These are phyloP conservation scores for Cystobasidium ongulense DNA, from an alignment of 768 basidiomycete species.

Conservation along the genomic window DNA sequence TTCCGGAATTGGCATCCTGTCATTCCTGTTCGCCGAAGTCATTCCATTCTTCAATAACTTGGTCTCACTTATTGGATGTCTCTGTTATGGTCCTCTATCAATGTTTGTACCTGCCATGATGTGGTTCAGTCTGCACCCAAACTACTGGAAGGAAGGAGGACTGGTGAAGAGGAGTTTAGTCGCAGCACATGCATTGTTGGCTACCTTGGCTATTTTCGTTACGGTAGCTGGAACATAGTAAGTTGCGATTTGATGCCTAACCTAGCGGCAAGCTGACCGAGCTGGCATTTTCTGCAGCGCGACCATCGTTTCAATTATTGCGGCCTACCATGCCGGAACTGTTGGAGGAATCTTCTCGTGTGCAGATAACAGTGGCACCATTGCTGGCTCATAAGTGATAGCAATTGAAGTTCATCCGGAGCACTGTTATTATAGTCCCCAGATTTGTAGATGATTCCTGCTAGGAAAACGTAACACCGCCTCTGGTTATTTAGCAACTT, in stretches of 20 bases:
- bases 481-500: too few relatives aligned
- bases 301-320: too few relatives aligned
- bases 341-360: too few relatives aligned
- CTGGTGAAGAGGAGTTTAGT: not conserved
- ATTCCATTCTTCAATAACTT: constrained; percentile 37
- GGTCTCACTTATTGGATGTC: not conserved
- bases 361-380: too few relatives aligned
- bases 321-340: too few relatives aligned
- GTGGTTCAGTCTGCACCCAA: not conserved
- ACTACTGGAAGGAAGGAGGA: not conserved
- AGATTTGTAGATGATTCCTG: too few relatives aligned
- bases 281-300: too few relatives aligned
- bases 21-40: constrained; percentile 38
- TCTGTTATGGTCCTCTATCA: not conserved
- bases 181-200: not conserved
- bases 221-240: not conserved
- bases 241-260: not conserved
- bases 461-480: too few relatives aligned
- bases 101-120: not conserved
- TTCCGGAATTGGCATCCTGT: constrained; percentile 26
- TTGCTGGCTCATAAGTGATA: too few relatives aligned
- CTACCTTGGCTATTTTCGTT: not conserved
- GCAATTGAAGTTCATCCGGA: too few relatives aligned
- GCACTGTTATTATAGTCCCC: too few relatives aligned
- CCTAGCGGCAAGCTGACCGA: too few relatives aligned